Percentiles rank a stretch among this genome's conserved stretches.
Evolutionary conservation across 805 yeast species (phyloP).

Genomic region (Nematodospora valgi): DNA sequence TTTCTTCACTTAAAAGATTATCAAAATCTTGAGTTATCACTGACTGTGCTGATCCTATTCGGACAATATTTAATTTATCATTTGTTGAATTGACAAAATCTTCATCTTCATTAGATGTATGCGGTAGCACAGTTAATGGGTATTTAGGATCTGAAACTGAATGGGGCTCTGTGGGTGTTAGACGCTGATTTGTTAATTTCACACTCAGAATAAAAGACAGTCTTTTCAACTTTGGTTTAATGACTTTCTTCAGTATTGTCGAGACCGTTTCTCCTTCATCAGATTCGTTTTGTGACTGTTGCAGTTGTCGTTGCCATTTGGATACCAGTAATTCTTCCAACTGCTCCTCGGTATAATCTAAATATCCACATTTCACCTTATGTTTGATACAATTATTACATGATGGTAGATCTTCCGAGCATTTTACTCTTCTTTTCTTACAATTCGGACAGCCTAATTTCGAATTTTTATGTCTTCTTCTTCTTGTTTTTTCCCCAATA

Average conservation of each 20-base stretch:
- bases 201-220: too few species aligned
- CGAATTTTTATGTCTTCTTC: constrained; percentile 32
- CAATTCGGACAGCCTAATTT: constrained; percentile 49
- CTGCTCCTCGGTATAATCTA: constrained; percentile 31
- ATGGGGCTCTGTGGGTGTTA: too few species aligned
- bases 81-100: neutral
- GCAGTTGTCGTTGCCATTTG: constrained; percentile 6
- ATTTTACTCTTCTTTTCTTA: constrained; percentile 48
- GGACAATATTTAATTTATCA: neutral
- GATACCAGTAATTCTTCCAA: constrained; percentile 19
- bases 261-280: constrained; percentile 4
- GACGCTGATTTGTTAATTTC: too few species aligned
- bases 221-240: neutral
- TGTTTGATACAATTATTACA: constrained; percentile 41
- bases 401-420: constrained; percentile 39
- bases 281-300: constrained; percentile 3
- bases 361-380: constrained; percentile 36
- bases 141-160: too few species aligned
- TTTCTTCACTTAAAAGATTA: constrained; percentile 22
- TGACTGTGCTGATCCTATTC: neutral
- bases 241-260: constrained; percentile 1
- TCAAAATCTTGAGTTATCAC: constrained; percentile 28
- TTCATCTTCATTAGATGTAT: neutral
- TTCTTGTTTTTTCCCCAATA: constrained; percentile 10
- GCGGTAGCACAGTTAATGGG: too few species aligned